Evolutionary conservation across 2,329 filamentous ascomycete species (phyloP), one percentile per base, ranked within the genome.

Genomic region (Decorospora gaudefroyi): DNA sequence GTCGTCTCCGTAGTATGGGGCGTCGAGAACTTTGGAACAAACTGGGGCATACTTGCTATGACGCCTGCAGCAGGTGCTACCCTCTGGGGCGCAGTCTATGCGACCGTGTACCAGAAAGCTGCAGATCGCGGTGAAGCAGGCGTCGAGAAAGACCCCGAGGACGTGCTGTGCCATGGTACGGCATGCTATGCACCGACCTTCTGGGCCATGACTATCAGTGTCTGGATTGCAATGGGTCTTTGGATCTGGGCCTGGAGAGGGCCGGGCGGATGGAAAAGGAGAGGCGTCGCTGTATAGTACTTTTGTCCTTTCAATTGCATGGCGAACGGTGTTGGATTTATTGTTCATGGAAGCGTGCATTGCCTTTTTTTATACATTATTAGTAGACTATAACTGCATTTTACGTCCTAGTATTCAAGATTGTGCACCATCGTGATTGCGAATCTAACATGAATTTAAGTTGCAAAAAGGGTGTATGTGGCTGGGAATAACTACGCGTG

Each of bases 1-100:
- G 88, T 97, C 43, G 87, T 96, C 57, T 90, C 86, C n/a, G 90
- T 96, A 7, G 92, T 99, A 31, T 99, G 93, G 93, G 93, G 93
- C 17, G 90, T 96, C 0, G 91, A 97, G 75, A 99, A 97, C 68
- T 97, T 99, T 67, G 93, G 90, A 45, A 99, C 93, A 0, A 97
- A 99, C 62, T 99, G 92, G 84, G 93, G 93, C 7, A 91, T 97
- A 49, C 84, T 97, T 6, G 90, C 91, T 28, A 93, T 95, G 77
- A 85, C 92, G 43, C 93, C 93, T 2, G 93, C 93, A 0, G 73
- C 87, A 0, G 93, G 92, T 0, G 90, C 92, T 0, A 90, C 90
- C 0, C 79, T 96, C 21, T 99, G 92, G 90, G 90, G 91, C 0
- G 70, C 93, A 0, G 75, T 96, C n/a, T 99, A 97, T 68, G 89